phyloP scores from a whole-genome alignment of 192 early-diverging fungal genomes.

The Backusella morwellensis region DNA sequence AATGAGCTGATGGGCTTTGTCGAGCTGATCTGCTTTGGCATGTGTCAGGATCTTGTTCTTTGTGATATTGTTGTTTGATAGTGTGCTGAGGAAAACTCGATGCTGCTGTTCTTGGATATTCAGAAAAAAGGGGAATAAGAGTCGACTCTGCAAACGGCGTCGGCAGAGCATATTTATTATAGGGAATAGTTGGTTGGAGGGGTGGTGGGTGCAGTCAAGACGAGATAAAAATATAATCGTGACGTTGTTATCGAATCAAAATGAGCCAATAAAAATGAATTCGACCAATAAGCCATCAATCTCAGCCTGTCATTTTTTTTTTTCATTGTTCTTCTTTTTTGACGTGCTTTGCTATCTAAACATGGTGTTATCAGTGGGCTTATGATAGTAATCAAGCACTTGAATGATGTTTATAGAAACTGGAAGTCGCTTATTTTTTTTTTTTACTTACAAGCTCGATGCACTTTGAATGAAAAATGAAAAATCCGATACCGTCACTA shows the following conservation, averaged over 20 bases:
- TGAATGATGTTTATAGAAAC: too few species aligned
- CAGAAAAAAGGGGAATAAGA: neutral
- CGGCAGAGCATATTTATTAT: slow-evolving; percentile 1
- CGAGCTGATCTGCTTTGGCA: neutral
- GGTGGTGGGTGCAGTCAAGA: neutral
- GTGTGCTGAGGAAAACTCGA: neutral
- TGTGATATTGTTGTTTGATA: neutral
- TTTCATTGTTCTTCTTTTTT: too few species aligned
- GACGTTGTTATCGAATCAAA: neutral
- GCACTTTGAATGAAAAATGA: too few species aligned
- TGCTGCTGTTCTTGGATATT: neutral
- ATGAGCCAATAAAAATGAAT: neutral
- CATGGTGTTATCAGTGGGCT: too few species aligned
- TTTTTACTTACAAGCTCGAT: too few species aligned
- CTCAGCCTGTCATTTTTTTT: too few species aligned
- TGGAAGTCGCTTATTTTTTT: too few species aligned
- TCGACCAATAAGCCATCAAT: neutral
- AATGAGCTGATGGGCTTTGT: neutral
- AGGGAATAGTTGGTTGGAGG: neutral
- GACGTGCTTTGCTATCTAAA: too few species aligned
- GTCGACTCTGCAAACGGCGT: neutral
- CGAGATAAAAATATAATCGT: neutral
- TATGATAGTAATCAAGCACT: too few species aligned
- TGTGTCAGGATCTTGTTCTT: neutral
- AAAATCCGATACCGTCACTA: too few species aligned